phyloP scores from a whole-genome alignment of 257 asterid species.

The Sherardia arvensis region DNA sequence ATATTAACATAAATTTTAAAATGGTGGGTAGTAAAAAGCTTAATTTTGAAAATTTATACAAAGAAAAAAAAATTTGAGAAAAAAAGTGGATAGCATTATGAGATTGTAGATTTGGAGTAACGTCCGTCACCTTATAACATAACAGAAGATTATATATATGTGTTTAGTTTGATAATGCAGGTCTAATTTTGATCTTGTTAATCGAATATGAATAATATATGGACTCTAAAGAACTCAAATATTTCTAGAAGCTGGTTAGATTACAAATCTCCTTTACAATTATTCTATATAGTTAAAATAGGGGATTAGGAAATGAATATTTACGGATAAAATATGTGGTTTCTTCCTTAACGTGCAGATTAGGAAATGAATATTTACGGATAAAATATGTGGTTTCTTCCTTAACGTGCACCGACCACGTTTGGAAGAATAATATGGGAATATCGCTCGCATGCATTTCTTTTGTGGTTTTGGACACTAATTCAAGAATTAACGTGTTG shows the following conservation, averaged over 20 bases:
- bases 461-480: background rate
- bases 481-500: slow-evolving; percentile 2
- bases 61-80: too few relatives aligned
- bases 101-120: too few relatives aligned
- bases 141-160: too few relatives aligned
- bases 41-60: too few relatives aligned
- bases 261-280: background rate
- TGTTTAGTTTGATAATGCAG: too few relatives aligned
- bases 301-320: background rate
- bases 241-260: background rate
- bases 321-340: background rate
- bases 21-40: too few relatives aligned
- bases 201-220: too few relatives aligned
- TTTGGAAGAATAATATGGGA: background rate
- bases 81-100: too few relatives aligned
- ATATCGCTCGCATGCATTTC: slow-evolving; percentile 4
- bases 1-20: too few relatives aligned
- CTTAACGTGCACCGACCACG: slow-evolving; percentile 5
- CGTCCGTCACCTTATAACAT: too few relatives aligned
- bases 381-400: background rate
- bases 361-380: background rate
- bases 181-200: too few relatives aligned
- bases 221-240: background rate
- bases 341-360: background rate
- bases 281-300: too few relatives aligned